Evolutionary conservation across 2,329 filamentous ascomycete genomes (phyloP), one percentile per base, ranked within the genome.

Genomic region (Elsinoe batatas): DNA sequence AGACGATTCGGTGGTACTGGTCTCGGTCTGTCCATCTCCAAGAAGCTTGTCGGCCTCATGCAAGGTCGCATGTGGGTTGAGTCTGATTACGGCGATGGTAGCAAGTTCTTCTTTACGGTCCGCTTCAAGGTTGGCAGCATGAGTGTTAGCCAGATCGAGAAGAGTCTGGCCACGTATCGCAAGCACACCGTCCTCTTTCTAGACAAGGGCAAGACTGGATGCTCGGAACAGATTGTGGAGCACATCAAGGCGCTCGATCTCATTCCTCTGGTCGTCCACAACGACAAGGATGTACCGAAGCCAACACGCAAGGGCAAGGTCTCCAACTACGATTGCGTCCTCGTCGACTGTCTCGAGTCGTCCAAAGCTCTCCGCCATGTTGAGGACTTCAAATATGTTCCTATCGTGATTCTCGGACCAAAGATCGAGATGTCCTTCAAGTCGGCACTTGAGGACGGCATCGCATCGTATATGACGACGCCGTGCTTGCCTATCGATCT

Each of bases 401-500:
- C 93, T 2, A 91, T 98, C 61, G 91, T 98, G 42, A 81, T 97
- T 59, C 74, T 97, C 44, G 93, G 90, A 43, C 90, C 91, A 0
- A 77, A 89, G 35, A 90, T 97, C 11, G 88, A 91, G 59, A 89
- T 97, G 62, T 94, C 84, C 69, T 78, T 98, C 63, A 95, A 95
- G 74, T 93, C 89, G 2, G 93, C 91, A 57, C 75, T 97, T 58
- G 93, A 97, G 68, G 79, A 97, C 61, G 91, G 93, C 60, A 95
- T 98, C 63, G 94, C 91, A n/a, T 96, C 91, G 51, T 97, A 96
- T 71, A 96, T 97, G 90, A 97, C 93, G 1, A 95, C 90, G 13
- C 93, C 93, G 7, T 97, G 93, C 72, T 81, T 91, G 65, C 82
- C 91, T 4, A 95, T 96, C 60, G 93, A 98, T 69, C 76, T 98